Percentiles rank a stretch among this genome's conserved stretches.
Conservation (phyloP, 2,329 filamentous ascomycete species). For the Fusarium ambrosium region DNA sequence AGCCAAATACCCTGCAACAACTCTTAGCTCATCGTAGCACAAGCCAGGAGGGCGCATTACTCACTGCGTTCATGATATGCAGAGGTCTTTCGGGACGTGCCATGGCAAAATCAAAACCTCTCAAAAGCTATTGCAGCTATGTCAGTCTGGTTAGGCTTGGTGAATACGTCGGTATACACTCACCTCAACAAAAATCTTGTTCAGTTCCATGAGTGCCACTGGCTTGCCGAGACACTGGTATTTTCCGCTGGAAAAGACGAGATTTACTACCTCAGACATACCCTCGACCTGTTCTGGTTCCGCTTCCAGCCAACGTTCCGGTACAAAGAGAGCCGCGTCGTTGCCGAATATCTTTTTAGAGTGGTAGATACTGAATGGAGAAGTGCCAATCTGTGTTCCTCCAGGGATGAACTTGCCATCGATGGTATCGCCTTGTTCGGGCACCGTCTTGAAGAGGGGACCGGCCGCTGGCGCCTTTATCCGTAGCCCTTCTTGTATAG, state of each 20-base stretch:
- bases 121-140: constrained; percentile 7
- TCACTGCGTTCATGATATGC: constrained; percentile 26
- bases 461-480: constrained; percentile 60
- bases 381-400: constrained; percentile 61
- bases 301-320: constrained; percentile 64
- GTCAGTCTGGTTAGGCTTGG: neutral
- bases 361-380: constrained; percentile 57
- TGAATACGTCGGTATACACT: constrained; percentile 15
- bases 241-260: constrained; percentile 60
- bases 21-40: neutral
- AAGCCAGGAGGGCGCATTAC: neutral
- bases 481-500: constrained; percentile 61
- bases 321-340: constrained; percentile 59
- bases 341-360: constrained; percentile 54
- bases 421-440: constrained; percentile 55
- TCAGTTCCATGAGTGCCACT: constrained; percentile 59
- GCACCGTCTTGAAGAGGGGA: constrained; percentile 51
- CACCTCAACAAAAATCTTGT: constrained; percentile 60
- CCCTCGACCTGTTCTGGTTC: constrained; percentile 47
- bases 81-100: constrained; percentile 16
- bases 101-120: constrained; percentile 33
- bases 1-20: constrained; percentile 17
- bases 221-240: constrained; percentile 61
- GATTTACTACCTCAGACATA: constrained; percentile 57
- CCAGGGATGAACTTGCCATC: constrained; percentile 58